Base-by-base conservation (phyloP, 75 land plant genomes). In the Larix kaempferi region DNA sequence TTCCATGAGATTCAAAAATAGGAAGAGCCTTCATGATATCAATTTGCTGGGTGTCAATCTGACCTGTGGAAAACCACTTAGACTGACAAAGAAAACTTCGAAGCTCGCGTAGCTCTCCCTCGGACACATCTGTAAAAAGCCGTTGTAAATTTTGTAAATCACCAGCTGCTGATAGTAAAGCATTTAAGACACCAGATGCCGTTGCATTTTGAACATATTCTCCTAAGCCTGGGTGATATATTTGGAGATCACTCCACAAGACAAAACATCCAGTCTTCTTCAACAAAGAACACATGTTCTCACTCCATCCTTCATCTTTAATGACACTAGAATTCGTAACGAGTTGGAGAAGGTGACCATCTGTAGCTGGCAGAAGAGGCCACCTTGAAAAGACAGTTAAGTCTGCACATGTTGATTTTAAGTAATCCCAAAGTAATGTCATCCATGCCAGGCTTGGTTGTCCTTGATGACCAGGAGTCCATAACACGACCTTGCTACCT, bases 401-500 rank as follows among this genome's bases (percentile, higher is more conserved):
- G 75, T 93, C 93, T 35, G 78, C 79, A 78, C 91, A 92, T 60
- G 72, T 78, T 74, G 84, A 78, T 62, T 81, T 86, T 35, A 96
- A 79, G 82, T 88, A 92, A 57, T 77, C 85, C 99, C 99, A 96
- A 0, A 96, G 76, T 35, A 90, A 73, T 54, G 75, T 82, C 84
- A 96, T 89, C 99, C 99, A 94, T 57, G 82, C 91, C 22, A 84
- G 41, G 84, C 86, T 92, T 27, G 99, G 99, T 37, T 96, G 94
- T 21, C 85, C 87, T 44, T 80, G 60, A 55, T 84, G 80, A 56
- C 84, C 85, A 74, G 94, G 93, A 8, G 25, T 62, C 98, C 98
- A 95, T 71, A 75, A 56, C 12, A 94, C 91, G 66, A 78, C 80
- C 55, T 83, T 84, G 27, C 89, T 84, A 79, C 79, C 71, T 59